Conservation (phyloP, 352 stramenopile species). For the Pythium brassicae region DNA sequence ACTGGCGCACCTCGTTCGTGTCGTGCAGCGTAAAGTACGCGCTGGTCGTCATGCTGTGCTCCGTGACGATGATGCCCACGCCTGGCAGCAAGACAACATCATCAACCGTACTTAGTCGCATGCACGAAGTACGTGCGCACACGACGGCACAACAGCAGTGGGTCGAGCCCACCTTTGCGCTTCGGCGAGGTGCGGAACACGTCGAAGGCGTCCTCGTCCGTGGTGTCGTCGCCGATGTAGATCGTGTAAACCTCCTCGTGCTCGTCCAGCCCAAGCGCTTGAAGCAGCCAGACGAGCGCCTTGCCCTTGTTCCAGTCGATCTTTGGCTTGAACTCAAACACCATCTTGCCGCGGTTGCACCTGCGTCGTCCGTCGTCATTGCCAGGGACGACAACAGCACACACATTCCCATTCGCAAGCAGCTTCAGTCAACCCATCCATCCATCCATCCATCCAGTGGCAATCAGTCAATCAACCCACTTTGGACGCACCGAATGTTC, state of each 20-base stretch:
- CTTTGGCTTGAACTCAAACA: constrained; percentile 89
- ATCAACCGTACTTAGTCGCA: background rate
- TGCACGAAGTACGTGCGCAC: background rate
- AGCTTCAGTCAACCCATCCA: background rate
- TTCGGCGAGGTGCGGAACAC: constrained; percentile 51
- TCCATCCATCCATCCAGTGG: too few relatives aligned
- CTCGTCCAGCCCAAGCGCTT: constrained; percentile 66
- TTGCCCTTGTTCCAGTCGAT: constrained; percentile 93
- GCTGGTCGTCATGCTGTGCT: constrained; percentile 60
- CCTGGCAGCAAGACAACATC: constrained; percentile 15
- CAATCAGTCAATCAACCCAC: constrained; percentile 2
- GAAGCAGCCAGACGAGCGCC: constrained; percentile 81
- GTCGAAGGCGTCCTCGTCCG: constrained; percentile 83
- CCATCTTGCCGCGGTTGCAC: constrained; percentile 85
- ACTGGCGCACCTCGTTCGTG: constrained; percentile 66
- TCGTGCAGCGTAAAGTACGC: constrained; percentile 78
- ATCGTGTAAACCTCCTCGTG: constrained; percentile 85
- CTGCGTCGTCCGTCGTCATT: too few relatives aligned
- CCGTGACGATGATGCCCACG: constrained; percentile 81
- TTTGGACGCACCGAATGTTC: constrained; percentile 43
- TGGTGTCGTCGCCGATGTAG: constrained; percentile 91
- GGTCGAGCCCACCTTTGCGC: constrained; percentile 32
- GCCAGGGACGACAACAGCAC: too few relatives aligned
- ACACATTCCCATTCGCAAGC: too few relatives aligned
- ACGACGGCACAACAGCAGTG: background rate